Conservation (phyloP, 2,329 filamentous ascomycete species). For the Exophiala phaeomuriformis region DNA sequence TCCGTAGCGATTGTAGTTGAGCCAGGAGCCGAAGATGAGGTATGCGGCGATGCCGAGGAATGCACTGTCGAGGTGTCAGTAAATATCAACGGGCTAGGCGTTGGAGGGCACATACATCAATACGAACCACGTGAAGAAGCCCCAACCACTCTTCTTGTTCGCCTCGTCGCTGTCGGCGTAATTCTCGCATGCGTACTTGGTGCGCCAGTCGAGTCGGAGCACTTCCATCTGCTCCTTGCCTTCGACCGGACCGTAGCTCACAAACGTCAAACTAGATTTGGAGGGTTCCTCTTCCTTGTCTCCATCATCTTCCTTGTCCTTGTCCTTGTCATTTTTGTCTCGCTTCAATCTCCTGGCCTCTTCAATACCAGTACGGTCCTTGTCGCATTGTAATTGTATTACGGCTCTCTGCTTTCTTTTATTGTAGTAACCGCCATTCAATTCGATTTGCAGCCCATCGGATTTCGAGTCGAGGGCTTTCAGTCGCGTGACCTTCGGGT, state of each 20-base stretch:
- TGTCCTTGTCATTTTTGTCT: conserved; percentile 28
- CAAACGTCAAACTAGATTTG: conserved; percentile 62
- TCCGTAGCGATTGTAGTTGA: conserved; percentile 96
- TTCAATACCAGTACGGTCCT: conserved; percentile 59
- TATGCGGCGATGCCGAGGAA: conserved; percentile 84
- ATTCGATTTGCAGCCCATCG: conserved; percentile 63
- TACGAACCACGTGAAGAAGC: conserved; percentile 95
- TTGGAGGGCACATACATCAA: conserved; percentile 62
- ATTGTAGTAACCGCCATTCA: conserved; percentile 53
- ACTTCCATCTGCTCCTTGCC: conserved; percentile 46
- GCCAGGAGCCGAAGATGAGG: conserved; percentile 95
- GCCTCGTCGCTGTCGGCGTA: conserved; percentile 41
- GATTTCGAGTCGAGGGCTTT: conserved; percentile 58
- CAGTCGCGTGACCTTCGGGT: conserved; percentile 60
- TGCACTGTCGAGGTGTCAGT: conserved; percentile 48
- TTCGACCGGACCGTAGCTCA: conserved; percentile 58
- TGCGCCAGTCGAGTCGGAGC: conserved; percentile 74
- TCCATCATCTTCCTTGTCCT: conserved; percentile 26
- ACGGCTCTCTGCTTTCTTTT: conserved; percentile 61
- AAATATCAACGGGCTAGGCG: neutral
- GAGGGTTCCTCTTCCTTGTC: conserved; percentile 25
- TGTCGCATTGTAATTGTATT: conserved; percentile 79
- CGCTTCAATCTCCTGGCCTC: conserved; percentile 21
- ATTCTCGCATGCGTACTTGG: conserved; percentile 74
- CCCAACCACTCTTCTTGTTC: conserved; percentile 57